Conservation (phyloP, 2,329 filamentous ascomycete species). For the Trichoderma sp. region DNA sequence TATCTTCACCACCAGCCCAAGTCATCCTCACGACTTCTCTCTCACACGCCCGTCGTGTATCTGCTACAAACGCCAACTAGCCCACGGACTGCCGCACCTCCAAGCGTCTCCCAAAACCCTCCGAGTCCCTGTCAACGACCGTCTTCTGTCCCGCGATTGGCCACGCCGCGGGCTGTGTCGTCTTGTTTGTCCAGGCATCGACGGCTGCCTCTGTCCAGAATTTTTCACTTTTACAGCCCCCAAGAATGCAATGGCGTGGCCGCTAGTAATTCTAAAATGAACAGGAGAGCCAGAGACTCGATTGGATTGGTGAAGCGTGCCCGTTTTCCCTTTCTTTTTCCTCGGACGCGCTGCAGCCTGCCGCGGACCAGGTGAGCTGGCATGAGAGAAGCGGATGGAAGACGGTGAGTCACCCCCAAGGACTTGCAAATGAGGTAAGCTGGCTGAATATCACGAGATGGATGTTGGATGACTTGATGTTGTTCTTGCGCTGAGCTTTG, state of each 20-base stretch:
- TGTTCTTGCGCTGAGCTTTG: no score
- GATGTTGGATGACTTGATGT: no score
- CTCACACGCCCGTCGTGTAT: constrained; percentile 17
- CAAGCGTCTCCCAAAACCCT: no score
- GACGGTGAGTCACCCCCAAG: constrained; percentile 26
- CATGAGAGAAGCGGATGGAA: constrained; percentile 25
- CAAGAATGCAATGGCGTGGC: neutral
- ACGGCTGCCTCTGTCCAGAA: constrained; percentile 18
- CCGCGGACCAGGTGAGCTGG: constrained; percentile 20
- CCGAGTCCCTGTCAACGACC: neutral
- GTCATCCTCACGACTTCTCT: neutral
- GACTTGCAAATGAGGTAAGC: neutral
- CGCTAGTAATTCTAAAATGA: no score
- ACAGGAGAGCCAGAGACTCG: no score
- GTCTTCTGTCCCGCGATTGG: constrained; percentile 27
- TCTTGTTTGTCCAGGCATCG: constrained; percentile 27
- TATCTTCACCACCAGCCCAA: no score
- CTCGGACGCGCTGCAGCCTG: constrained; percentile 24
- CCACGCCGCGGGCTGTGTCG: constrained; percentile 24
- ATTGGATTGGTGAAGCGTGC: no score
- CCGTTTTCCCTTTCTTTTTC: no score
- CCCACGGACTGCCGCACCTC: neutral
- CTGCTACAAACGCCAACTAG: constrained; percentile 28
- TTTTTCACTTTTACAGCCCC: neutral
- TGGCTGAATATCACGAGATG: no score